Evolutionary conservation across 345 rosid genomes (phyloP).

Genomic region (Mercurialis annua): DNA sequence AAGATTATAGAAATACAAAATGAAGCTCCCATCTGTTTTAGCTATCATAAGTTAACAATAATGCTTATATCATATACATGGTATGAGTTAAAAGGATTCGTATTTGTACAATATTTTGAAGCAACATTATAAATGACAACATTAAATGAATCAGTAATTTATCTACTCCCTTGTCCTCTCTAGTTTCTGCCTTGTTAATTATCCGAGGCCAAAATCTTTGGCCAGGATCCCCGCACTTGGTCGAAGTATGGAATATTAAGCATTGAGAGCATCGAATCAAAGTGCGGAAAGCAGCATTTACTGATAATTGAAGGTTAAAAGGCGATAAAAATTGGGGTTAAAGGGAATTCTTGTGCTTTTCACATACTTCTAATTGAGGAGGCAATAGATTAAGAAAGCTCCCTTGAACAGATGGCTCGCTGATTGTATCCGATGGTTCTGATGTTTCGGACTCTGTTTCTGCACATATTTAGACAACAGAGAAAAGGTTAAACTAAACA

Average conservation of each 20-base stretch:
- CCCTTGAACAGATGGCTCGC: conserved; percentile 37
- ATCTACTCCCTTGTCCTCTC: conserved; percentile 3
- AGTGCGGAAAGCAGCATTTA: not conserved
- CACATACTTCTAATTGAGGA: conserved; percentile 33
- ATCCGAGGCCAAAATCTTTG: conserved; percentile 8
- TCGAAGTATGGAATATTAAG: not conserved
- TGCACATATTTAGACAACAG: conserved; percentile 21
- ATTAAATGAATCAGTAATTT: conserved; percentile 3
- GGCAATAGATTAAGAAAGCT: conserved; percentile 48
- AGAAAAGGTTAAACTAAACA: not conserved
- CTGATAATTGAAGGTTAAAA: conserved; percentile 1
- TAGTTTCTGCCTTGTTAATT: not conserved
- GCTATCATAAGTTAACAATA: not conserved
- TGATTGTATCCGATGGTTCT: conserved; percentile 36
- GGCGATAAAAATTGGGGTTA: not conserved
- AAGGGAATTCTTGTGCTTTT: conserved; percentile 17
- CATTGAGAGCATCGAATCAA: not conserved
- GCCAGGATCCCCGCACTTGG: conserved; percentile 13
- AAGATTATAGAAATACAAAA: not conserved
- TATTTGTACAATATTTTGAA: conserved; percentile 4
- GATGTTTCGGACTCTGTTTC: conserved; percentile 53
- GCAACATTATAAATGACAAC: not conserved
- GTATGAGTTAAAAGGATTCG: not conserved
- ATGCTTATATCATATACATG: not conserved
- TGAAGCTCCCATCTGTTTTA: not conserved